Evolutionary conservation across 192 early-diverging fungal genomes (phyloP), one percentile per base, ranked within the genome.

Genomic region (Coemansia sp.): DNA sequence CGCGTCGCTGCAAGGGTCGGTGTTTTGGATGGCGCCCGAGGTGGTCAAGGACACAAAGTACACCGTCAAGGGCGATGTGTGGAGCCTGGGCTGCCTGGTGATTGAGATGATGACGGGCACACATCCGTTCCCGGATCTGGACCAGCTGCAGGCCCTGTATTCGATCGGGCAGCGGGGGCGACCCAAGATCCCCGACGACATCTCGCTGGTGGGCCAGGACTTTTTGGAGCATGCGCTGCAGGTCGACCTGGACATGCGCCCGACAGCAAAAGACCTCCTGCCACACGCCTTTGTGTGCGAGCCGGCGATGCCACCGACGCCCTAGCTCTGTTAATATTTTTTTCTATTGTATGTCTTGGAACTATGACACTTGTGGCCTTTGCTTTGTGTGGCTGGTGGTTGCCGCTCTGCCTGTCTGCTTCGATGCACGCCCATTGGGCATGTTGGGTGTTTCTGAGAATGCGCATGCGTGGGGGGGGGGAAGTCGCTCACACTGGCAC

Each of bases 1-100:
- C 47, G 92, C 82, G 61, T 96, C 95, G 43, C 72, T 98, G 61
- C 94, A 97, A 83, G 97, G 97, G 1, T 94, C 94, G 0, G 89
- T 98, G 28, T 94, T 93, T 77, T 99, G 97, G 97, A 98, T 98
- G 95, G 96, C 97, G n/a, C 97, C 96, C 21, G 97, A 98, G 79
- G 94, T 98, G 6, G 92, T 96, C 55, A 92, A 93, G 73, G 90
- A 93, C 74, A 93, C 91, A 4, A 88, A 91, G 35, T 97, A 97
- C 70, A 93, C 93, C 8, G 85, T 88, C 61, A 97, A 95, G 84
- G 93, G 92, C 23, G 94, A 95, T 69, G 92, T 95, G 36, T 96
- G 94, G 95, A 89, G 90, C 69, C 80, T 99, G 28, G 96, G 96
- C 9, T 98, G 96, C 70, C 84, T 98, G 65, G 86, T 95, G 0